Base-by-base conservation (phyloP, 352 stramenopile species). In the Achlya hypogyna region DNA sequence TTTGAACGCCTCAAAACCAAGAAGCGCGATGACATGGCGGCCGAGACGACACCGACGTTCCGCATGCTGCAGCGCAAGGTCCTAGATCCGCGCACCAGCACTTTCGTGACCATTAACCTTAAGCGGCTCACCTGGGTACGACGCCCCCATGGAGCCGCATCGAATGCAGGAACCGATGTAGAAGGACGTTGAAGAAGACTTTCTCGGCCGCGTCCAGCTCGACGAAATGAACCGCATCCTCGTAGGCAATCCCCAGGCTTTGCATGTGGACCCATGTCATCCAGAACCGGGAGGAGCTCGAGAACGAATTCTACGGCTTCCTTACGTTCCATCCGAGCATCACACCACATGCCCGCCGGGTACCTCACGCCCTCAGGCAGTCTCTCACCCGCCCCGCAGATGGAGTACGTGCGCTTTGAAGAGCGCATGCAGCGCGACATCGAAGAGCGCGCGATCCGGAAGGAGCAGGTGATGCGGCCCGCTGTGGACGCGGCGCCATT, bases 201-300 rank as follows among this genome's bases (percentile, higher is more conserved):
- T 91, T 47, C 69, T 91, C 2, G 78, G 76, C 6, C 82, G 82
- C 22, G 68, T 91, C 27, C 78, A 87, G 53, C 60, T 86, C 23
- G 82, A 91, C 72, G 49, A 84, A 53, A 58, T 74, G 62, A 81
- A 82, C 47, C 80, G 82, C 12, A 65, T 65, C 27, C 31, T 43
- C 16, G 59, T 65, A 62, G 23, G 16, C 29, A 16, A 16, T 54
- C 16, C 16, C 6, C 23, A 6, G 49, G 29, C 23, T 16, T 16
- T 28, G 29, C 6, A 54, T 54, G 16, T 6, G 6, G 34, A 42
- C 14, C 34, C 6, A 16, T 14, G 14, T 14, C 34, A 14, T 54
- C 12, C 5, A 65, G 59, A 65, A 65, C 69, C 74, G 81, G 53
- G 54, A 80, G 32, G 71, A 89, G 51, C 75, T 87, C 38, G 71